Evolutionary conservation across 352 stramenopile species (phyloP).

Genomic region (Globisporangium takayamanum): DNA sequence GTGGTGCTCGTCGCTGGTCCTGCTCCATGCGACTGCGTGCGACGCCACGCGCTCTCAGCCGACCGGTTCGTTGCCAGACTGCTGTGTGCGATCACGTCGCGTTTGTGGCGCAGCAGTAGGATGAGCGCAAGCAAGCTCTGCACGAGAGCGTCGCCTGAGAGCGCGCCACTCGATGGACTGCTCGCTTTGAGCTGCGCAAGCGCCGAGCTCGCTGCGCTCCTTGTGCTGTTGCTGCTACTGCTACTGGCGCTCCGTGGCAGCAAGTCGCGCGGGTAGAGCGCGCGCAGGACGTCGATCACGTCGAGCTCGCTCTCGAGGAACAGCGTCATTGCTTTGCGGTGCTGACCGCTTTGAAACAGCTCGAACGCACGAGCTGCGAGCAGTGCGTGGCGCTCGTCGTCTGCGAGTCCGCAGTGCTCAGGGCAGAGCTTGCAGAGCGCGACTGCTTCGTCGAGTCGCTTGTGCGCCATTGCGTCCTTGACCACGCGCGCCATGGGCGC

Average conservation of each 20-base stretch:
- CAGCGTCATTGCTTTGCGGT: constrained; percentile 50
- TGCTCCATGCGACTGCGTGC: too few species aligned
- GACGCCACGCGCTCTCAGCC: neutral
- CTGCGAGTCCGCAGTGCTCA: constrained; percentile 48
- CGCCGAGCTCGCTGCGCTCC: constrained; percentile 14
- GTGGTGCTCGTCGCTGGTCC: neutral
- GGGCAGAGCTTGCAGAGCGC: constrained; percentile 62
- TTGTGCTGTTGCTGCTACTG: constrained; percentile 15
- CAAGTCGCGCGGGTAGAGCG: constrained; percentile 61
- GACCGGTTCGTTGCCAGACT: neutral
- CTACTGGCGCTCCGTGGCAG: constrained; percentile 39
- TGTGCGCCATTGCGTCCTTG: constrained; percentile 25
- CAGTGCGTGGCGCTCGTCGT: constrained; percentile 42
- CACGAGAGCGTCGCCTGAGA: constrained; percentile 47
- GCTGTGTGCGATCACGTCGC: constrained; percentile 18
- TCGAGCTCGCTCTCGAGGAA: constrained; percentile 42
- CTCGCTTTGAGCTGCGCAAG: constrained; percentile 8
- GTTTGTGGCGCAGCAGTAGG: constrained; percentile 38
- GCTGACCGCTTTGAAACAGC: constrained; percentile 38
- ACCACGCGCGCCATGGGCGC: constrained; percentile 44
- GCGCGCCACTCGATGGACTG: neutral
- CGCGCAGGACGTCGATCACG: constrained; percentile 61
- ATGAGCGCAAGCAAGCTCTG: constrained; percentile 48
- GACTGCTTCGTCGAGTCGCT: constrained; percentile 49
- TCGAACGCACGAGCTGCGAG: constrained; percentile 52